Evolutionary conservation across 2,329 filamentous ascomycete species (phyloP).

Genomic region (Cryphonectria nitschkei): DNA sequence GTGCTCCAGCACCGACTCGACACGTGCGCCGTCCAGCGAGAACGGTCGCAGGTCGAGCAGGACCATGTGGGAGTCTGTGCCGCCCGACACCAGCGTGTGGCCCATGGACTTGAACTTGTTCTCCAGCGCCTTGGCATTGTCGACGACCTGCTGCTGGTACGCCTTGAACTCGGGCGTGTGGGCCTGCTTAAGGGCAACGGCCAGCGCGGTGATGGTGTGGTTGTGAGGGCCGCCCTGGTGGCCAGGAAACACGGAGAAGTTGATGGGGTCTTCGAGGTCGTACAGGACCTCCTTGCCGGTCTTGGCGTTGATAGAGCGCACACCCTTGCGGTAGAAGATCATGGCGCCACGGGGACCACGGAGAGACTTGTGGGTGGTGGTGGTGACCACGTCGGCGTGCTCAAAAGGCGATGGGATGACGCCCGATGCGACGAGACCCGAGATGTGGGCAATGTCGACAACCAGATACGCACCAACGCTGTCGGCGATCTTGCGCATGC

Average conservation of each 20-base stretch:
- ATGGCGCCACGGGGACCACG: constrained; percentile 97
- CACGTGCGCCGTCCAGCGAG: constrained; percentile 87
- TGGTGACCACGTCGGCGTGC: constrained; percentile 94
- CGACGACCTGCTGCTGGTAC: constrained; percentile 90
- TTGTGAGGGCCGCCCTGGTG: constrained; percentile 99
- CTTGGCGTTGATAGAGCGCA: constrained; percentile 88
- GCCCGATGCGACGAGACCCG: constrained; percentile 87
- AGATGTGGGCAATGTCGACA: constrained; percentile 99
- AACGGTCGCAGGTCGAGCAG: constrained; percentile 90
- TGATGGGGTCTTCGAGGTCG: constrained; percentile 94
- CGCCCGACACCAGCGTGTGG: constrained; percentile 93
- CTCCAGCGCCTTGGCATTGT: constrained; percentile 92
- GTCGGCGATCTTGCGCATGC: constrained; percentile 96
- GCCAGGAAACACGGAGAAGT: constrained; percentile 98
- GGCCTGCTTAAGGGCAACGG: constrained; percentile 94
- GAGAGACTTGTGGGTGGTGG: constrained; percentile 98
- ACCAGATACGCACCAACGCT: constrained; percentile 92
- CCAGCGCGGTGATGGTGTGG: constrained; percentile 97
- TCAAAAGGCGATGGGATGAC: constrained; percentile 94
- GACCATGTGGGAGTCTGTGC: constrained; percentile 97
- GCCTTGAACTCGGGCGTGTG: constrained; percentile 86
- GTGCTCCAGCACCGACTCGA: constrained; percentile 94
- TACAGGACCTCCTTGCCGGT: constrained; percentile 88
- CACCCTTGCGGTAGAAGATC: constrained; percentile 99
- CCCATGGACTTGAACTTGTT: constrained; percentile 81